Percentiles rank a stretch among this genome's conserved stretches.
These are phyloP conservation scores for Ogataea hybrid DNA, from an alignment of 1,139 yeast genomes.

Conservation along the genomic window DNA sequence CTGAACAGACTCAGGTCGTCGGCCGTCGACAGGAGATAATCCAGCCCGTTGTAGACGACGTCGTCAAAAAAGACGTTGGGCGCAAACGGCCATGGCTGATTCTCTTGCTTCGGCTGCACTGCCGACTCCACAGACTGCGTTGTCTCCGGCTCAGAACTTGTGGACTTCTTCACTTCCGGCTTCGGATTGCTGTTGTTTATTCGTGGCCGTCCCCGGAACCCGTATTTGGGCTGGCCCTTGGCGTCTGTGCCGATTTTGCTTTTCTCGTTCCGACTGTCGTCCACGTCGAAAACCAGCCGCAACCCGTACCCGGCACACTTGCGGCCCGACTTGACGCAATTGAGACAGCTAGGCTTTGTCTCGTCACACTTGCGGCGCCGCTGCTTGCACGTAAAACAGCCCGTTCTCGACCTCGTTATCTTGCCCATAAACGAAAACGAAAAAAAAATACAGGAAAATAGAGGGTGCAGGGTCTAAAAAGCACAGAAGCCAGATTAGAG, in stretches of 20 bases:
- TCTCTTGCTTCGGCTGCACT: neutral
- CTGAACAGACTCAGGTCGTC: constrained; percentile 16
- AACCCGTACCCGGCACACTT: constrained; percentile 50
- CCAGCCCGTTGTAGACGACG: constrained; percentile 32
- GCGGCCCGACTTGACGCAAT: constrained; percentile 46
- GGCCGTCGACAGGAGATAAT: constrained; percentile 24
- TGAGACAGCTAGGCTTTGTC: constrained; percentile 50
- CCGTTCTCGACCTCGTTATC: constrained; percentile 48
- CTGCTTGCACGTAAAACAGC: constrained; percentile 45
- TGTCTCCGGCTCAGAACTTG: neutral
- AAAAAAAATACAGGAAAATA: neutral
- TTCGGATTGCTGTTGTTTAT: constrained; percentile 13
- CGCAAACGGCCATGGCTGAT: neutral
- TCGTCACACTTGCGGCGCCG: constrained; percentile 59
- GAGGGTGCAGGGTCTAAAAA: too few relatives aligned
- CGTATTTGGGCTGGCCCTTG: constrained; percentile 34
- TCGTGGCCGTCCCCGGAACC: constrained; percentile 38
- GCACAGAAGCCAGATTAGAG: too few relatives aligned
- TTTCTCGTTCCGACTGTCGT: constrained; percentile 35
- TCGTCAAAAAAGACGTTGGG: constrained; percentile 22
- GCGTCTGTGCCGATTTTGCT: constrained; percentile 17
- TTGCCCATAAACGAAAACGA: constrained; percentile 33
- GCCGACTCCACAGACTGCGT: neutral
- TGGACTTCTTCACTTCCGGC: neutral
- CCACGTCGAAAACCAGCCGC: constrained; percentile 46